Percentiles rank a stretch among this genome's conserved stretches.
These are phyloP conservation scores for Hyphodiscus sp. DNA, from an alignment of 2,329 filamentous ascomycete genomes.

Conservation along the genomic window DNA sequence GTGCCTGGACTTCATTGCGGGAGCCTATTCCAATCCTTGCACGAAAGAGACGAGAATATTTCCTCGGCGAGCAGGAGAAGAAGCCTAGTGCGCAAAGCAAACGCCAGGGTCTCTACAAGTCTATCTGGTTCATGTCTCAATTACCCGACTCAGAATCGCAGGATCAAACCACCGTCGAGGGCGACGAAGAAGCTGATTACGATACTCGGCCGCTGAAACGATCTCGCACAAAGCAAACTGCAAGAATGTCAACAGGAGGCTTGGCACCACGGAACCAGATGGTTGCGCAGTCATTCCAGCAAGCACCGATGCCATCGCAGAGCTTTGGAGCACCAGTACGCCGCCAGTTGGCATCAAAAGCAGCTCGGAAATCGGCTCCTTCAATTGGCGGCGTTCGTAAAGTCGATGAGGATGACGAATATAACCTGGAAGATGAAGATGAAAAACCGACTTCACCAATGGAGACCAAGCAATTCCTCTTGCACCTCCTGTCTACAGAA, in stretches of 20 bases:
- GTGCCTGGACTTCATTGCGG: constrained; percentile 21
- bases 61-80: constrained; percentile 16
- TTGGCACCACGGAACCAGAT: constrained; percentile 84
- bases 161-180: constrained; percentile 10
- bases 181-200: constrained; percentile 23
- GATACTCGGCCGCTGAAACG: constrained; percentile 1
- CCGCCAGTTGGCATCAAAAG: neutral
- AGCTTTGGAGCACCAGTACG: neutral
- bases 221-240: constrained; percentile 31
- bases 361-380: constrained; percentile 1
- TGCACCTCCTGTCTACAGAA: constrained; percentile 51
- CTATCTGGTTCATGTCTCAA: constrained; percentile 27
- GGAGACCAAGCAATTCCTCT: constrained; percentile 48
- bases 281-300: constrained; percentile 78
- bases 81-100: constrained; percentile 20
- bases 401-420: constrained; percentile 1
- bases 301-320: neutral
- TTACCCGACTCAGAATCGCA: constrained; percentile 18
- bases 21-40: constrained; percentile 13
- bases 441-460: constrained; percentile 30
- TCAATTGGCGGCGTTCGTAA: neutral
- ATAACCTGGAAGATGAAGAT: constrained; percentile 8
- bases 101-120: constrained; percentile 22
- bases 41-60: constrained; percentile 20
- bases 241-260: constrained; percentile 67